Conservation (phyloP, 495 filamentous ascomycete species). For the Baudoinia panamericana region DNA sequence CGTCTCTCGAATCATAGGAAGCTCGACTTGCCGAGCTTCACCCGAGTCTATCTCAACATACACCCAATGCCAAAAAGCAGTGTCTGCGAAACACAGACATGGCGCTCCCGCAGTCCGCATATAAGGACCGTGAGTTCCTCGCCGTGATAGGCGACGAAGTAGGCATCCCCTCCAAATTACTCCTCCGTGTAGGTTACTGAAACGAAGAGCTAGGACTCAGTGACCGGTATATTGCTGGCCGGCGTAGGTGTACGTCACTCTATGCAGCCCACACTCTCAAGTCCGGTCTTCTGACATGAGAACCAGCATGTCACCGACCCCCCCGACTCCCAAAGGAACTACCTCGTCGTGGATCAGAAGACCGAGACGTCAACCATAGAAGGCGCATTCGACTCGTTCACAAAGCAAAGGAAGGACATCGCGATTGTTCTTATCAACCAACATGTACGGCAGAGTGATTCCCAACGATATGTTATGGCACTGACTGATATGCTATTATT, state of each 20-base stretch:
- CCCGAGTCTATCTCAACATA: background rate
- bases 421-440: constrained; percentile 95
- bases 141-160: constrained; percentile 98
- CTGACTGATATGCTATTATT: constrained; percentile 9
- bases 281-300: no score
- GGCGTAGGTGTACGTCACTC: constrained; percentile 70
- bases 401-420: constrained; percentile 82
- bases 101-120: constrained; percentile 40
- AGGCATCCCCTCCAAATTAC: constrained; percentile 38
- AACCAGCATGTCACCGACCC: constrained; percentile 61
- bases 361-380: constrained; percentile 82
- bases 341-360: constrained; percentile 88
- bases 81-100: constrained; percentile 21
- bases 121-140: constrained; percentile 88
- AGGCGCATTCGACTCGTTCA: constrained; percentile 79
- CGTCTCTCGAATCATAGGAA: no score
- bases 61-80: no score
- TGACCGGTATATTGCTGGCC: constrained; percentile 85
- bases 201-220: constrained; percentile 87
- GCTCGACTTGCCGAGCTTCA: no score
- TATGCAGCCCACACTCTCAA: background rate
- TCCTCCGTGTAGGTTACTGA: no score
- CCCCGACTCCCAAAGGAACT: constrained; percentile 88
- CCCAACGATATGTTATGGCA: no score
- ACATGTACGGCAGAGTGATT: constrained; percentile 83